Evolutionary conservation across 2,329 filamentous ascomycete species (phyloP).

Genomic region (Apiospora rasikravindrae): DNA sequence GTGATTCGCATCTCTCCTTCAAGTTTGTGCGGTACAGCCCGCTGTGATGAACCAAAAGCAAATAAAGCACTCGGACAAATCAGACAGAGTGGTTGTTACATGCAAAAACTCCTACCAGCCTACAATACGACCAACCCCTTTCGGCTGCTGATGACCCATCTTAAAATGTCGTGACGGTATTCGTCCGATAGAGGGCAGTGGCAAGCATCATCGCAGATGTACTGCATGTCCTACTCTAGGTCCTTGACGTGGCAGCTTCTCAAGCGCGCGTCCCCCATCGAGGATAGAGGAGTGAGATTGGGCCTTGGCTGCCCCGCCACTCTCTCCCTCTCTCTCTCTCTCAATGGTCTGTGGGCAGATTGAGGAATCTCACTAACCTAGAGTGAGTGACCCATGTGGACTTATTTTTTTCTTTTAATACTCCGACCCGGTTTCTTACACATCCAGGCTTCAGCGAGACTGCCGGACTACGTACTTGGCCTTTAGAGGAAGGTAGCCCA

Average conservation of each 20-base stretch:
- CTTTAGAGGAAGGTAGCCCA: not conserved
- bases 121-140: not conserved
- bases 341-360: conserved; percentile 7
- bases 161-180: not conserved
- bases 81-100: not conserved
- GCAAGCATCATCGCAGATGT: not conserved
- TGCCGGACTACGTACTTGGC: not conserved
- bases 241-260: conserved; percentile 11
- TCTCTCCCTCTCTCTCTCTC: not conserved
- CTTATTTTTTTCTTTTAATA: not conserved
- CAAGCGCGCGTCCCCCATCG: not conserved
- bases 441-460: not conserved
- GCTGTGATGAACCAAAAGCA: not conserved
- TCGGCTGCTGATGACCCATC: not conserved
- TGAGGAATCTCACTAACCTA: not conserved
- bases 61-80: not conserved
- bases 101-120: not conserved
- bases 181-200: not conserved
- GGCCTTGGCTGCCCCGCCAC: not conserved
- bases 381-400: not conserved
- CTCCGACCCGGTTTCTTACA: not conserved
- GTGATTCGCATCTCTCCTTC: not conserved
- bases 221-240: conserved; percentile 6
- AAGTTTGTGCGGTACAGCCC: not conserved
- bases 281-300: conserved; percentile 8